Evolutionary conservation across 2,329 filamentous ascomycete genomes (phyloP), one percentile per base, ranked within the genome.

Genomic region (Ambrosiella cleistominuta): DNA sequence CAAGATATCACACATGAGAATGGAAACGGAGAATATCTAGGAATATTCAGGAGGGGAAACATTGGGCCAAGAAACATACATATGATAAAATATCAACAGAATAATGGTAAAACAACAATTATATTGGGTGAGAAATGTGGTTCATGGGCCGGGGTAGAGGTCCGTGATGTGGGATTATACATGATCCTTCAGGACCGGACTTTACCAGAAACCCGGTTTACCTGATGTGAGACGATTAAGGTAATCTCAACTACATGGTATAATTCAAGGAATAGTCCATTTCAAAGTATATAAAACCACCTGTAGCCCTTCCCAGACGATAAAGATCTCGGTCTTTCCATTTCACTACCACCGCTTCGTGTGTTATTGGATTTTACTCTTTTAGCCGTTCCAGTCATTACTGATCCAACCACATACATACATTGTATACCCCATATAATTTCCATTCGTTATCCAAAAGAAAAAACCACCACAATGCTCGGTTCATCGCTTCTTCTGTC

Each of bases 401-500:
- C 44, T 47, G n/a, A 15, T n/a, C 44, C 2, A 40, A 19, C 17
- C 9, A 15, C 39, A 11, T 37, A 27, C 15, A 15, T 13, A 35
- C 37, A 38, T 37, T 56, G 7, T 37, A 56, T 19, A 17, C 35
- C 38, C 35, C 27, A 38, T 55, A 35, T 38, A 37, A n/a, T 35
- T 53, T 39, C 12, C 7, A 15, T n/a, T 35, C 37, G 6, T 12
- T 15, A 4, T n/a, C 12, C 7, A 37, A 36, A 19, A 15, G 9
- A 17, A 12, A 37, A 1, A 45, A 9, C 13, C 17, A 13, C 2
- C 53, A 59, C 17, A 8, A 59, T 59, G 58, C 54, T 50, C 40
- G 45, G 38, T 12, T 51, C 58, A 13, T 38, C 58, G 40, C 5
- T 59, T 45, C 42, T 59, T 15, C 37, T 47, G 37, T 45, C 57